phyloP scores from a whole-genome alignment of 2,329 filamentous ascomycete species.

The Talaromyces sp. region DNA sequence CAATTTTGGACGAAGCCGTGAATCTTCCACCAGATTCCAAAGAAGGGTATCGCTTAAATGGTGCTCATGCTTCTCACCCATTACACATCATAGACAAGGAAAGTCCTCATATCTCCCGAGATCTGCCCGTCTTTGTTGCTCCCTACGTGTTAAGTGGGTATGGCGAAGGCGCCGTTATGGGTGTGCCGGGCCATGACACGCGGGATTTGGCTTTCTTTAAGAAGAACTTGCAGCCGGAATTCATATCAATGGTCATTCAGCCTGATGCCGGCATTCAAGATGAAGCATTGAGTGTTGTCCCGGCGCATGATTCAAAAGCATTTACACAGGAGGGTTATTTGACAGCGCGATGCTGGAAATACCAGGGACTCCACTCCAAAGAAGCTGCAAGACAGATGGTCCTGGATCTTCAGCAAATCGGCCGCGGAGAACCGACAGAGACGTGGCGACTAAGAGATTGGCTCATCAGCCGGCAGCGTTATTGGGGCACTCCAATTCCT shows the following conservation, averaged over 20 bases:
- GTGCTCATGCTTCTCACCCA: slow-evolving; percentile 60
- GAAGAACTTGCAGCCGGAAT: slow-evolving; percentile 56
- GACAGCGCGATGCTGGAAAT: slow-evolving; percentile 59
- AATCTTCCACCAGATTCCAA: slow-evolving; percentile 53
- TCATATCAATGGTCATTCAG: slow-evolving; percentile 58
- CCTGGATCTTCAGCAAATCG: slow-evolving; percentile 41
- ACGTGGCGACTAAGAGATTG: slow-evolving; percentile 82
- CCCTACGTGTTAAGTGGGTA: slow-evolving; percentile 83
- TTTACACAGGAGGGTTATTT: slow-evolving; percentile 63
- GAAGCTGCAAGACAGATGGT: slow-evolving; percentile 60
- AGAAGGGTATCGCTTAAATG: slow-evolving; percentile 60
- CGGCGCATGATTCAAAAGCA: slow-evolving; percentile 44
- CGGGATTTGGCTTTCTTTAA: slow-evolving; percentile 78
- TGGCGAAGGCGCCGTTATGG: slow-evolving; percentile 85
- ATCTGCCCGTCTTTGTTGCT: slow-evolving; percentile 71
- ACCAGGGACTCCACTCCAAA: slow-evolving; percentile 57
- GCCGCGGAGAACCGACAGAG: slow-evolving; percentile 57
- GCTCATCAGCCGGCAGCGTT: slow-evolving; percentile 86
- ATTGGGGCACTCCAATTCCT: slow-evolving; percentile 87
- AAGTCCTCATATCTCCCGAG: slow-evolving; percentile 29
- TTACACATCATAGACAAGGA: slow-evolving; percentile 51
- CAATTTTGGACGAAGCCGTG: slow-evolving; percentile 56
- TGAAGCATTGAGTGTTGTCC: slow-evolving; percentile 14
- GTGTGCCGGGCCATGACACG: slow-evolving; percentile 77
- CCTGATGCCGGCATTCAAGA: slow-evolving; percentile 18